Evolutionary conservation across 2,329 filamentous ascomycete genomes (phyloP).

Genomic region (Pseudogymnoascus sp.): DNA sequence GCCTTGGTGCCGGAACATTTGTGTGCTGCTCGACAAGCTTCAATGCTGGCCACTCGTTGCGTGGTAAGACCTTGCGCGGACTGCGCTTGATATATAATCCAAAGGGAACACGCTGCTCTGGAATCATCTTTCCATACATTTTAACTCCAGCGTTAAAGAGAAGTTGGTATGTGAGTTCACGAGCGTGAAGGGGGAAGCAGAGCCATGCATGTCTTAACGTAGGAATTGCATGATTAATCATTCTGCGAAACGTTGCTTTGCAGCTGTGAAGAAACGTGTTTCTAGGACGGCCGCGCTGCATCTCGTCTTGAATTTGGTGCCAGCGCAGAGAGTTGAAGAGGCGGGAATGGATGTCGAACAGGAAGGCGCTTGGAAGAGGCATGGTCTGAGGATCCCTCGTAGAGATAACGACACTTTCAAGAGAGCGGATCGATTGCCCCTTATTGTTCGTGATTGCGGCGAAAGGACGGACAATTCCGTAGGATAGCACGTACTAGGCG

Average conservation of each 20-base stretch:
- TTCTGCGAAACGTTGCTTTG: background rate
- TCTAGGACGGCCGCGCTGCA: background rate
- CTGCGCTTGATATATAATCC: constrained; percentile 12
- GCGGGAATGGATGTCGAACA: constrained; percentile 7
- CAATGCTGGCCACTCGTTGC: constrained; percentile 6
- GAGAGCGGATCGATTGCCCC: background rate
- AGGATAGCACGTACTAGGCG: background rate
- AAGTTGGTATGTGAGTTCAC: background rate
- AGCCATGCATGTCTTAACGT: background rate
- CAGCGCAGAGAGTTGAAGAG: constrained; percentile 10
- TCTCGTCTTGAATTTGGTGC: background rate
- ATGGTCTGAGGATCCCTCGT: background rate
- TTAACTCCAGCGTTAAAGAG: constrained; percentile 4
- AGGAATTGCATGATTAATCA: background rate
- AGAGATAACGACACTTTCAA: background rate
- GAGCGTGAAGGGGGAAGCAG: background rate
- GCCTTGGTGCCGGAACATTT: constrained; percentile 7
- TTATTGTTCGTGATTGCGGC: background rate
- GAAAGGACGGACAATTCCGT: background rate
- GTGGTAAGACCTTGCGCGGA: background rate
- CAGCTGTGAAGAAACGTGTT: background rate
- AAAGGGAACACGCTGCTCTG: constrained; percentile 10
- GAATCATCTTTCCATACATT: constrained; percentile 4
- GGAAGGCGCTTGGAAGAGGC: constrained; percentile 7
- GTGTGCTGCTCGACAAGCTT: constrained; percentile 9